Percentiles rank a stretch among this genome's conserved stretches.
phyloP scores from a whole-genome alignment of 345 rosid species.

The Gossypium anomalum region DNA sequence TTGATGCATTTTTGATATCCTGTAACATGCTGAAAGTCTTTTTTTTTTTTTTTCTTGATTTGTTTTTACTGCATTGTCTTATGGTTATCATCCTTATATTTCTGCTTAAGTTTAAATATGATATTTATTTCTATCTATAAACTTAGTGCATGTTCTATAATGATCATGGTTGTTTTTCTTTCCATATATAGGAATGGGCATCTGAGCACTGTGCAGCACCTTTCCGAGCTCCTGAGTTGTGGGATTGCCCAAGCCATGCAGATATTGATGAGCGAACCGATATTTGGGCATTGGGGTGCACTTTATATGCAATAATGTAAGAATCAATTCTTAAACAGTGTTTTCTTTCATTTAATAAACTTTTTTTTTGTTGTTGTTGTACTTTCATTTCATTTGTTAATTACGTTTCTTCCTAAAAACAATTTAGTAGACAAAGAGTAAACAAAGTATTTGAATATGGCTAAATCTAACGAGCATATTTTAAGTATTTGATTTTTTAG shows the following conservation, averaged over 20 bases:
- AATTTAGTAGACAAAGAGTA: not conserved
- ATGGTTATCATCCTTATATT: not conserved
- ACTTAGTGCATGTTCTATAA: not conserved
- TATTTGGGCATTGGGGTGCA: conserved; percentile 98
- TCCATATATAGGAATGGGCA: conserved; percentile 78
- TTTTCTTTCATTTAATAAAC: not conserved
- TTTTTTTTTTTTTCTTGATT: not conserved
- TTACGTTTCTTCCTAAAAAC: not conserved
- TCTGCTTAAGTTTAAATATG: not conserved
- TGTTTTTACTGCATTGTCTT: not conserved
- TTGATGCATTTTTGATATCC: not conserved
- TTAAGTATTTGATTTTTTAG: not conserved
- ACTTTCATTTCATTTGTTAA: not conserved
- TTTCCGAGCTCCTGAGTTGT: conserved; percentile 94
- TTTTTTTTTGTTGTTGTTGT: not conserved
- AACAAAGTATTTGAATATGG: not conserved
- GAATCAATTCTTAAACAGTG: conserved; percentile 12
- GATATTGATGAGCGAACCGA: conserved; percentile 98
- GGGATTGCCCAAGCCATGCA: conserved; percentile 98
- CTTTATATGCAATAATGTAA: conserved; percentile 93
- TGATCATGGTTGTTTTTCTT: conserved; percentile 12
- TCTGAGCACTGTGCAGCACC: conserved; percentile 96
- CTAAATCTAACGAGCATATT: not conserved
- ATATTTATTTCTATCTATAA: not conserved
- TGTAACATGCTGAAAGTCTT: not conserved